These are phyloP conservation scores for Uronychia setigera DNA, from an alignment of 73 alveolate species.

Conservation along the genomic window DNA sequence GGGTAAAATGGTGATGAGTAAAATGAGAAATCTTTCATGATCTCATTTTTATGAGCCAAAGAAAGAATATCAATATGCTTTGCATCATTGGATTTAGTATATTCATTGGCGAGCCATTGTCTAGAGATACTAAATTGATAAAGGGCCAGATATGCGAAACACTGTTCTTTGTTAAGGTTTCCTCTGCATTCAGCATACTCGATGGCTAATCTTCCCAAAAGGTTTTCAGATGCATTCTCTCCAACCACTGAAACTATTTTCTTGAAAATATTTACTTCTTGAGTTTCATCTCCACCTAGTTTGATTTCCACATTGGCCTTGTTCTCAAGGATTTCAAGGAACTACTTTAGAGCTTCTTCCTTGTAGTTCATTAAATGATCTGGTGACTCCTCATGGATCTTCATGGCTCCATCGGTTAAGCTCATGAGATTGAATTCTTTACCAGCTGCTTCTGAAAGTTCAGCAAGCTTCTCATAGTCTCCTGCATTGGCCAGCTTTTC, in stretches of 20 bases:
- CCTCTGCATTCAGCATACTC: conserved; percentile 71
- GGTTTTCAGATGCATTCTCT: conserved; percentile 25
- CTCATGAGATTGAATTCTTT: background rate
- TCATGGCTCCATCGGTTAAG: conserved; percentile 22
- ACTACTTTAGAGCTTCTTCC: conserved; percentile 65
- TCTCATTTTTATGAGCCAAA: conserved; percentile 18
- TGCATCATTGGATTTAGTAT: conserved; percentile 30
- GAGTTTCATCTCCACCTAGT: conserved; percentile 14
- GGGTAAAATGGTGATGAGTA: conserved; percentile 46
- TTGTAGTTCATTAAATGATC: conserved; percentile 53
- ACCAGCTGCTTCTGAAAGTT: conserved; percentile 16
- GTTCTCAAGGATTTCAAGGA: conserved; percentile 51
- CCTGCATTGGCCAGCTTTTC: conserved; percentile 35
- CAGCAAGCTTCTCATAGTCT: conserved; percentile 23
- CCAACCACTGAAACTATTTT: conserved; percentile 31
- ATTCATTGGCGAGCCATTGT: conserved; percentile 27
- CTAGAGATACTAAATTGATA: conserved; percentile 53
- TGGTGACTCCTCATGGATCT: conserved; percentile 18
- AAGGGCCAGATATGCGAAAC: conserved; percentile 58
- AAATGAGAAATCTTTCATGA: conserved; percentile 25
- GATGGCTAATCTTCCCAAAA: conserved; percentile 48
- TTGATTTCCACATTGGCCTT: conserved; percentile 11
- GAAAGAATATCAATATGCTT: conserved; percentile 60
- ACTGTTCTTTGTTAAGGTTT: conserved; percentile 62
- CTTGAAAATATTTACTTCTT: conserved; percentile 8